Conservation (phyloP, 192 early-diverging fungal species). For the Chytriomyces sp. region DNA sequence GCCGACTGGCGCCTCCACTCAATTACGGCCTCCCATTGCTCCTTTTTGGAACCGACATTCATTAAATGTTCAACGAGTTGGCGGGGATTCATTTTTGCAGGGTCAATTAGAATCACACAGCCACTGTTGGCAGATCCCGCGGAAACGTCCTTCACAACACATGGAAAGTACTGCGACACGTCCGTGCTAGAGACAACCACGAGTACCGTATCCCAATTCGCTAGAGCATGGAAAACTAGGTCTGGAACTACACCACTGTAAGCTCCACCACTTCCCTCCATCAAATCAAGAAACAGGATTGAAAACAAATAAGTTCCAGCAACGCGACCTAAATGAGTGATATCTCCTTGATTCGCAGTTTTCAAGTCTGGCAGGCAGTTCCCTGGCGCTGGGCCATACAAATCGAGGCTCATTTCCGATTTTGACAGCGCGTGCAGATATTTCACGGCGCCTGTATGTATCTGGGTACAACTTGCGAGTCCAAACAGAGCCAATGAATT, state of each 20-base stretch:
- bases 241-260: neutral
- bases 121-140: neutral
- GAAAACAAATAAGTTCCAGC: neutral
- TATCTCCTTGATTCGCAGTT: neutral
- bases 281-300: neutral
- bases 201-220: neutral
- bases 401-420: neutral
- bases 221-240: neutral
- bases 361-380: neutral
- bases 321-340: neutral
- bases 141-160: neutral
- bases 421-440: neutral
- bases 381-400: neutral
- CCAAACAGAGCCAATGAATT: neutral
- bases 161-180: neutral
- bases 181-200: neutral
- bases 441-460: neutral
- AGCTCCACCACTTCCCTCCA: conserved; percentile 3
- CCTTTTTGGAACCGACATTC: neutral
- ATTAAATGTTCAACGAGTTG: neutral
- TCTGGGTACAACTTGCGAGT: neutral
- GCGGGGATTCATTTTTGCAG: neutral
- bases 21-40: neutral
- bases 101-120: neutral
- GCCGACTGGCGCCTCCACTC: too few relatives aligned